These are phyloP conservation scores for Castanopsis chinensis DNA, from an alignment of 306 rosid species.

Conservation along the genomic window DNA sequence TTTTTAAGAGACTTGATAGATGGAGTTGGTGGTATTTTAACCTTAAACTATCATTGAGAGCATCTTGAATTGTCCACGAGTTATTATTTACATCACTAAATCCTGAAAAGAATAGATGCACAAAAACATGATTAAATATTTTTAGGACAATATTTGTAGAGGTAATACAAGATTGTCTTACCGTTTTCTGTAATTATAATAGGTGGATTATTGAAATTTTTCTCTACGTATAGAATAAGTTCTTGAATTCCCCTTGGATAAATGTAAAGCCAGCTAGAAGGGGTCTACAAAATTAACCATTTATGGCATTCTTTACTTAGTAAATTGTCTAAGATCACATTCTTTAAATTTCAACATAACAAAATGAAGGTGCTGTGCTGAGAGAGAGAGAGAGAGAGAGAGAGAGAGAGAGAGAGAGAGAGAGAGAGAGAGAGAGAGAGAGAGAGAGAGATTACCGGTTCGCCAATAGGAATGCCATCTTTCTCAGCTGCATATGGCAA, in stretches of 20 bases:
- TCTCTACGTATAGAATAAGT: constrained; percentile 24
- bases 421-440: no score
- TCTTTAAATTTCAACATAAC: background rate
- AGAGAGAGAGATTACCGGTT: constrained; percentile 20
- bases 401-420: no score
- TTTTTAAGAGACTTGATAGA: constrained; percentile 41
- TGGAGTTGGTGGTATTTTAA: constrained; percentile 45
- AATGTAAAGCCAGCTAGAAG: constrained; percentile 45
- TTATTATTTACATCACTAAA: constrained; percentile 41
- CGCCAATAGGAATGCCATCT: constrained; percentile 33
- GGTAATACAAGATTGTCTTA: constrained; percentile 1
- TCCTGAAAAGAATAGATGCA: constrained; percentile 25
- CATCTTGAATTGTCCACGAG: constrained; percentile 31
- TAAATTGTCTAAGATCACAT: background rate
- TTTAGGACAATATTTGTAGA: background rate
- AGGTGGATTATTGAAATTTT: constrained; percentile 39
- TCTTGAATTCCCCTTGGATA: constrained; percentile 49
- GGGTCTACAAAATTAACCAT: constrained; percentile 39
- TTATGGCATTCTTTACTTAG: background rate
- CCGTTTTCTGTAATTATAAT: constrained; percentile 67
- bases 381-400: background rate
- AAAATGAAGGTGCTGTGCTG: background rate
- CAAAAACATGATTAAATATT: background rate
- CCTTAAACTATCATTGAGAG: constrained; percentile 42
- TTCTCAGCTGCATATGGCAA: constrained; percentile 23